These are phyloP conservation scores for Diplodia intermedia DNA, from an alignment of 2,329 filamentous ascomycete species.

Conservation along the genomic window DNA sequence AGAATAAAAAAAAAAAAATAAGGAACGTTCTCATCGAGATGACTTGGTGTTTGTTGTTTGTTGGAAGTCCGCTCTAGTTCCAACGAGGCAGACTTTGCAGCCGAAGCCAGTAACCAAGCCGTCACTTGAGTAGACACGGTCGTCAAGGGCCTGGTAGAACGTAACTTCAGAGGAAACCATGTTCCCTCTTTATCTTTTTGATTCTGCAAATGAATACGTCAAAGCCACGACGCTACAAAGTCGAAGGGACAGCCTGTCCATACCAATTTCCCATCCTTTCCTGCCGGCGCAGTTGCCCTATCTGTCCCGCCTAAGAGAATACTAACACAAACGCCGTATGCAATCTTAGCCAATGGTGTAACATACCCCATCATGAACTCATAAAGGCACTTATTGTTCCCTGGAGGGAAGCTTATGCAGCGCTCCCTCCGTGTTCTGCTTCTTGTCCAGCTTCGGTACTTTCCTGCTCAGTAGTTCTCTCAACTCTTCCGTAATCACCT, in stretches of 20 bases:
- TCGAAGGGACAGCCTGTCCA: background rate
- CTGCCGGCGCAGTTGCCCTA: background rate
- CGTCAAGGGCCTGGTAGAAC: too few species aligned
- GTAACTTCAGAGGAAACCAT: too few species aligned
- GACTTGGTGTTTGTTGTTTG: too few species aligned
- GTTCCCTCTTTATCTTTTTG: background rate
- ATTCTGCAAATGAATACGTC: background rate
- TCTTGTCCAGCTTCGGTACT: slow-evolving; percentile 56
- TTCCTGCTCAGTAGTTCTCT: slow-evolving; percentile 67
- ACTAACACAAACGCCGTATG: slow-evolving; percentile 7
- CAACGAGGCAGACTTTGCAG: too few species aligned
- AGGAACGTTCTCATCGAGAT: too few species aligned
- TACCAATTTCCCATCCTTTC: background rate
- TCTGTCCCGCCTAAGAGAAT: background rate
- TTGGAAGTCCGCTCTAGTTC: too few species aligned
- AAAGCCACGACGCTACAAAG: background rate
- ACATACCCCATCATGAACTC: background rate
- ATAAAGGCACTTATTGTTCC: background rate
- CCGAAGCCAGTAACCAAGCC: too few species aligned
- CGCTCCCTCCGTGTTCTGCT: slow-evolving; percentile 21
- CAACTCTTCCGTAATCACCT: slow-evolving; percentile 69
- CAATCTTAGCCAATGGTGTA: background rate
- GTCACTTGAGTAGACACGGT: too few species aligned
- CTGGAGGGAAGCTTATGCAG: background rate
- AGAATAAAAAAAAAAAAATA: too few species aligned